phyloP scores from a whole-genome alignment of 2,329 filamentous ascomycete genomes.

The Rugonectria rugulosa region DNA sequence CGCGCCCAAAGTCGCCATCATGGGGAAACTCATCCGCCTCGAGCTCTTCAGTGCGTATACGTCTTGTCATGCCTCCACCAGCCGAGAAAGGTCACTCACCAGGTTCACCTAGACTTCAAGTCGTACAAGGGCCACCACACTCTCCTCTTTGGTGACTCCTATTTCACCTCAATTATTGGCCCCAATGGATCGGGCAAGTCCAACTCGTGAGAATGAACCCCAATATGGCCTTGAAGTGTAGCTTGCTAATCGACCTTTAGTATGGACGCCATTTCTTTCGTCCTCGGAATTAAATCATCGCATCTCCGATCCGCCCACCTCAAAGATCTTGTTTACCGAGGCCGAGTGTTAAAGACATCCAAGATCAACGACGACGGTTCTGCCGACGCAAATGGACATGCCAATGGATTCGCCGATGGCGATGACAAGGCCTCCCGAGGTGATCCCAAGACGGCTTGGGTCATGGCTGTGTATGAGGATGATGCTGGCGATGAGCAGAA shows the following conservation, averaged over 20 bases:
- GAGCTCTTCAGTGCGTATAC: slow-evolving; percentile 83
- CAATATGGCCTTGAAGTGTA: background rate
- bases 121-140: slow-evolving; percentile 98
- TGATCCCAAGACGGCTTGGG: slow-evolving; percentile 95
- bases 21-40: slow-evolving; percentile 96
- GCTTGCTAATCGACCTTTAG: slow-evolving; percentile 52
- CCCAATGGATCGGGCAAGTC: slow-evolving; percentile 99
- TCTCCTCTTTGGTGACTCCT: slow-evolving; percentile 94
- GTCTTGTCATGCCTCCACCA: background rate
- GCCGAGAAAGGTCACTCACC: slow-evolving; percentile 25
- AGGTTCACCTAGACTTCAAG: slow-evolving; percentile 80
- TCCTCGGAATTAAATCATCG: slow-evolving; percentile 98
- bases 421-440: slow-evolving; percentile 73
- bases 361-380: slow-evolving; percentile 92
- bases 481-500: slow-evolving; percentile 93
- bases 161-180: slow-evolving; percentile 98
- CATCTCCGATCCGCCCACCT: slow-evolving; percentile 93
- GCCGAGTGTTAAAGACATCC: slow-evolving; percentile 88
- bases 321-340: slow-evolving; percentile 94
- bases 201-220: slow-evolving; percentile 77
- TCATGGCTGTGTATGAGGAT: slow-evolving; percentile 99
- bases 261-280: slow-evolving; percentile 99
- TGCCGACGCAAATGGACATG: slow-evolving; percentile 68
- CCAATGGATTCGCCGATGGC: slow-evolving; percentile 67
- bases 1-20: slow-evolving; percentile 55